A percentile compares a stretch with the other conserved stretches of the same genome.
These are phyloP conservation scores for Mollisiaceae sp. DNA, from an alignment of 2,329 filamentous ascomycete genomes.

Conservation along the genomic window DNA sequence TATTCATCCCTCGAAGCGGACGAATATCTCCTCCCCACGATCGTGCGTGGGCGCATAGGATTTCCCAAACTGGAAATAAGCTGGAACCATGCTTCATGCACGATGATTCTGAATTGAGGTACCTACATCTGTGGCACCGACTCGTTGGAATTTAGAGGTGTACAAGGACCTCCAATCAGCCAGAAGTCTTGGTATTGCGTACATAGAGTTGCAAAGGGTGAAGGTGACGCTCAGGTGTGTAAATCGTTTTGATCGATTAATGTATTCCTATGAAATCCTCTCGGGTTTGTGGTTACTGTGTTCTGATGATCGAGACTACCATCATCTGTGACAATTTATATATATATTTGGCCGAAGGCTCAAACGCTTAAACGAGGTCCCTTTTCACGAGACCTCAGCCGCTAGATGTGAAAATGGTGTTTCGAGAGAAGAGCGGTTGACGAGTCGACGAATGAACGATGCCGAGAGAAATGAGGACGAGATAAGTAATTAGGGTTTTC, in stretches of 20 bases:
- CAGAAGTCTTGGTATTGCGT: neutral
- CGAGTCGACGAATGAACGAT: no score
- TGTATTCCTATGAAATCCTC: neutral
- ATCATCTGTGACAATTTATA: no score
- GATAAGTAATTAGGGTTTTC: no score
- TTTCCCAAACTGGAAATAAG: conserved; percentile 4
- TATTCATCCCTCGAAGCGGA: neutral
- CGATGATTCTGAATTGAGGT: conserved; percentile 4
- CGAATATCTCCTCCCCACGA: neutral
- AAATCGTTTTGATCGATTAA: neutral
- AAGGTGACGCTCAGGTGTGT: neutral
- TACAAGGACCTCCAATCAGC: neutral
- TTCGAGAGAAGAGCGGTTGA: no score
- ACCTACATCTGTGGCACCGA: neutral
- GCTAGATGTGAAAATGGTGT: no score
- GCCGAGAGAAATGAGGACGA: no score
- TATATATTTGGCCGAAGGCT: no score
- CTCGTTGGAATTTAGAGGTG: neutral
- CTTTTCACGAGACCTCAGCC: no score
- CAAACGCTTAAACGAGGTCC: no score
- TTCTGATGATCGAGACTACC: no score
- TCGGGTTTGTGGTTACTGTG: no score
- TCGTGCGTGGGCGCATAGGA: neutral
- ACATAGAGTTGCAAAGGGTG: neutral
- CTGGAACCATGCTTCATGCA: neutral